A percentile compares a stretch with the other conserved stretches of the same genome.
phyloP scores from a whole-genome alignment of 2,329 filamentous ascomycete species.

The Penicillium sp. region DNA sequence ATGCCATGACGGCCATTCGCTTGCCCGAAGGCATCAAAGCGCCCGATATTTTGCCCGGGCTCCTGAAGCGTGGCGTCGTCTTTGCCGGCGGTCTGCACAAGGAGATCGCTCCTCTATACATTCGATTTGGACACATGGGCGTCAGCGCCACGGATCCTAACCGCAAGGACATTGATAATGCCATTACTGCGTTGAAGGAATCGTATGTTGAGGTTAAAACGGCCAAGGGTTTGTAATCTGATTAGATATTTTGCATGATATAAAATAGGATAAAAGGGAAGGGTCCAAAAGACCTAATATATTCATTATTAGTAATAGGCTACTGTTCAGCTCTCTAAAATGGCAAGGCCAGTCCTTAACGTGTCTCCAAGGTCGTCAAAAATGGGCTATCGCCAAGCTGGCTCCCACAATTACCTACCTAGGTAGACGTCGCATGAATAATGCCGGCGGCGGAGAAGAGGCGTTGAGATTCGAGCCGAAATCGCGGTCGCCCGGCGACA shows the following conservation, averaged over 20 bases:
- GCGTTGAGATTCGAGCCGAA: too few species aligned
- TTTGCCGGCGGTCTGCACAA: constrained; percentile 96
- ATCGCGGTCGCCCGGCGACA: too few species aligned
- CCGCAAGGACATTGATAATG: constrained; percentile 77
- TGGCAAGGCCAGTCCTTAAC: too few species aligned
- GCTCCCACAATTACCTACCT: too few species aligned
- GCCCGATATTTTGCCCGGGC: constrained; percentile 76
- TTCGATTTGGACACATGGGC: constrained; percentile 97
- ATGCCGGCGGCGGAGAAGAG: too few species aligned
- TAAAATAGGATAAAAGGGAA: background rate
- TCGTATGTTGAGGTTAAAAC: constrained; percentile 71
- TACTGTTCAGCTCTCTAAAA: too few species aligned
- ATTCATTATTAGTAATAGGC: background rate
- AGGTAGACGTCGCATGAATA: too few species aligned
- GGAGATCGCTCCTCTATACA: constrained; percentile 88
- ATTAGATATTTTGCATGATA: background rate
- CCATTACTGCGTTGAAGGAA: constrained; percentile 71
- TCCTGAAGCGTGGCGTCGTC: constrained; percentile 82
- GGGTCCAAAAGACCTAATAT: background rate
- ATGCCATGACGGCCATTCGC: constrained; percentile 97
- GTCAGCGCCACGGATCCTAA: constrained; percentile 80
- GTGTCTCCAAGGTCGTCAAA: too few species aligned
- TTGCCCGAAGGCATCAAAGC: constrained; percentile 79
- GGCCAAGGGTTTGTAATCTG: constrained; percentile 42
- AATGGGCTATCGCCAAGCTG: too few species aligned